phyloP scores from a whole-genome alignment of 2,329 filamentous ascomycete genomes.

The Onygenales sp. region DNA sequence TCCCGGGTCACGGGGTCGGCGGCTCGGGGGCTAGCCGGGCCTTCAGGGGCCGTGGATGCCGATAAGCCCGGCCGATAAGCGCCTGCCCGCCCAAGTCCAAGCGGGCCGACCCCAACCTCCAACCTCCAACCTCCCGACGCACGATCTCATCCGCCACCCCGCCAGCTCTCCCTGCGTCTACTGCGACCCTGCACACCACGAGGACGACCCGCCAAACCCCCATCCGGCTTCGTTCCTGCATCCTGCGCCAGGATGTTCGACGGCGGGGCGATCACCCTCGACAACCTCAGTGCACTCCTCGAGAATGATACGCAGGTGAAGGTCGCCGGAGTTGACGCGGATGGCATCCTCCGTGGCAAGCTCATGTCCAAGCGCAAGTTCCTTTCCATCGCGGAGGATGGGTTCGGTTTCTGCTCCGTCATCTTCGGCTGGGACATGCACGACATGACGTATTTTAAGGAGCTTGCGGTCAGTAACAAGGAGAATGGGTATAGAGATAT shows the following conservation, averaged over 20 bases:
- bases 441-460: constrained; percentile 76
- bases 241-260: constrained; percentile 1
- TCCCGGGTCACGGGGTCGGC: too few relatives aligned
- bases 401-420: constrained; percentile 90
- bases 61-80: too few relatives aligned
- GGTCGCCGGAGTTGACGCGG: constrained; percentile 76
- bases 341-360: constrained; percentile 81
- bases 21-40: too few relatives aligned
- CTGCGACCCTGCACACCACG: not conserved
- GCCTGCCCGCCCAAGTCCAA: too few relatives aligned
- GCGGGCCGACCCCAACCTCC: not conserved
- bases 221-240: not conserved
- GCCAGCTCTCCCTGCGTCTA: not conserved
- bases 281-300: constrained; percentile 58
- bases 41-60: too few relatives aligned
- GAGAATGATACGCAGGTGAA: constrained; percentile 70
- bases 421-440: constrained; percentile 98
- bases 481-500: constrained; percentile 84
- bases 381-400: constrained; percentile 65
- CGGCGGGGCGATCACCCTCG: constrained; percentile 38
- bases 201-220: not conserved
- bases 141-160: too few relatives aligned
- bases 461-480: constrained; percentile 79
- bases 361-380: constrained; percentile 91
- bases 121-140: not conserved